Percentiles rank a stretch among this genome's conserved stretches.
These are phyloP conservation scores for Fusarium veterinarium DNA, from an alignment of 2,329 filamentous ascomycete genomes.

Conservation along the genomic window DNA sequence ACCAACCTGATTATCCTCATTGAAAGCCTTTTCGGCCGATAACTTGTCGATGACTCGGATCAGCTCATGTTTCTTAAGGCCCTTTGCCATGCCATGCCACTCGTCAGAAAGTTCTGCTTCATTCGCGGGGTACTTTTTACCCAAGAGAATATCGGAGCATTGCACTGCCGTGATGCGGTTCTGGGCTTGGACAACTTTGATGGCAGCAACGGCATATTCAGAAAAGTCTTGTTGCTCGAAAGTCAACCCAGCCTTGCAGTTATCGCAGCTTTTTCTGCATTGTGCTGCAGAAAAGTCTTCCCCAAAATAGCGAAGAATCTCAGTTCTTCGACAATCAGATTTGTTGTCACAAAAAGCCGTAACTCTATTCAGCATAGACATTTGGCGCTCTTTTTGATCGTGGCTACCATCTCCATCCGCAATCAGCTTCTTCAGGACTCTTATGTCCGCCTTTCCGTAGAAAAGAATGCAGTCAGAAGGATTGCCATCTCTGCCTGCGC, in stretches of 20 bases:
- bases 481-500: constrained; percentile 91
- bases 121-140: constrained; percentile 70
- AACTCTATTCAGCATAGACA: constrained; percentile 86
- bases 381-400: constrained; percentile 86
- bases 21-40: constrained; percentile 77
- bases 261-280: constrained; percentile 86
- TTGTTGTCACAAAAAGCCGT: constrained; percentile 90
- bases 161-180: constrained; percentile 77
- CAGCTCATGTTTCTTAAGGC: constrained; percentile 78
- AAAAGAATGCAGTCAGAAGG: constrained; percentile 90
- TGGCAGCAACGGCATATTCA: constrained; percentile 75
- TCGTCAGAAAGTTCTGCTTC: constrained; percentile 64
- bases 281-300: constrained; percentile 80
- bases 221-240: constrained; percentile 84
- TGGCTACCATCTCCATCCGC: constrained; percentile 78
- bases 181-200: constrained; percentile 74
- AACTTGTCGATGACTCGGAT: constrained; percentile 87
- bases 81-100: constrained; percentile 75
- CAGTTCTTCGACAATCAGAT: constrained; percentile 85
- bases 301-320: constrained; percentile 94
- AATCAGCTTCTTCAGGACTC: constrained; percentile 82
- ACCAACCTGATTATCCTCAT: constrained; percentile 70
- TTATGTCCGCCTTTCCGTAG: constrained; percentile 84
- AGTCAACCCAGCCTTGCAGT: constrained; percentile 78
- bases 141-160: constrained; percentile 86